phyloP scores from a whole-genome alignment of 2,329 filamentous ascomycete genomes.

The Epichloe typhina region DNA sequence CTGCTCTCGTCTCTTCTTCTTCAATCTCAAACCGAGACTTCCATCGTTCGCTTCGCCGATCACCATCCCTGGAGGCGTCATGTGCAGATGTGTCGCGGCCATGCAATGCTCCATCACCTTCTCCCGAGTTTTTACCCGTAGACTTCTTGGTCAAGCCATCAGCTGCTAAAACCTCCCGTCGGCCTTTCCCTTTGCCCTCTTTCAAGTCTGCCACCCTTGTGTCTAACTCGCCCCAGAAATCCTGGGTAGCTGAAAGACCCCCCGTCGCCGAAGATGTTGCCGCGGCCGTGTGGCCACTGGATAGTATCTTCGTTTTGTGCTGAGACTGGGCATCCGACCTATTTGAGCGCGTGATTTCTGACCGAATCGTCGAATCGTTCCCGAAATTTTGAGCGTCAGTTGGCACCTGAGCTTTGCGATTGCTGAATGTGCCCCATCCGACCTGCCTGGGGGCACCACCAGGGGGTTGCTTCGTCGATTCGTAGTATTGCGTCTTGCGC shows the following conservation, averaged over 20 bases:
- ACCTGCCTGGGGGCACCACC: constrained; percentile 5
- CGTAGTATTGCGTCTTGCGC: neutral
- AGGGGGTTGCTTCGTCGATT: constrained; percentile 1
- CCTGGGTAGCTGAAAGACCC: constrained; percentile 1
- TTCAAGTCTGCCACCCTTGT: constrained; percentile 9
- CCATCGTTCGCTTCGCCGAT: constrained; percentile 12
- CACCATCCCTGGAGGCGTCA: constrained; percentile 2
- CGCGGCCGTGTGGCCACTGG: neutral
- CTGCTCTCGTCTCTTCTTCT: constrained; percentile 10
- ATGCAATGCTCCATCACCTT: neutral
- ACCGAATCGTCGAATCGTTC: constrained; percentile 9
- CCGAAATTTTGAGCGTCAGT: constrained; percentile 5
- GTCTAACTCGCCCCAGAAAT: constrained; percentile 16
- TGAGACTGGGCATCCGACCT: neutral
- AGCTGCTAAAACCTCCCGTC: neutral
- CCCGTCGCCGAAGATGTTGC: neutral
- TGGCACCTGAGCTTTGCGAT: constrained; percentile 8
- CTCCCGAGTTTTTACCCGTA: neutral
- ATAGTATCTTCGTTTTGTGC: neutral
- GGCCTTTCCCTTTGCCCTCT: constrained; percentile 3
- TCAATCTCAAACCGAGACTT: constrained; percentile 20
- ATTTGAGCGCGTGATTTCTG: constrained; percentile 8
- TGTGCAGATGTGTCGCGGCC: neutral
- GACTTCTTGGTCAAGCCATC: neutral
- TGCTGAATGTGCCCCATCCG: constrained; percentile 12